A percentile compares a stretch with the other conserved stretches of the same genome.
Evolutionary conservation across 2,329 filamentous ascomycete species (phyloP).

Genomic region (Zalaria obscura): DNA sequence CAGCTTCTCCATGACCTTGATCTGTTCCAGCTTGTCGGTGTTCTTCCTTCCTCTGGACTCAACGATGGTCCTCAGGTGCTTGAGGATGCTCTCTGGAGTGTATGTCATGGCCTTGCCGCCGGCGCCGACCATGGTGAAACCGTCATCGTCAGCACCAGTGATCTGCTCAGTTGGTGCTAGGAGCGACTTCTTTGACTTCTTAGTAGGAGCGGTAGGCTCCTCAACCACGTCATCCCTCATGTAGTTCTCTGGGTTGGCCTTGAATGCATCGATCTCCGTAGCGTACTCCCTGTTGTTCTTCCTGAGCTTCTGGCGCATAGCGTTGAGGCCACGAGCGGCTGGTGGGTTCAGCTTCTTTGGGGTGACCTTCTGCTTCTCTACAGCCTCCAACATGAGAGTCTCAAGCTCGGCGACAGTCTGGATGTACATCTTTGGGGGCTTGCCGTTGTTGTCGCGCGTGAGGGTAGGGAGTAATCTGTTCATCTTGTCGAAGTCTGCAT

Average conservation of each 20-base stretch:
- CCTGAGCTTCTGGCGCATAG: constrained; percentile 95
- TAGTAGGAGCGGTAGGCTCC: constrained; percentile 40
- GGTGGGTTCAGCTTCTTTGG: constrained; percentile 98
- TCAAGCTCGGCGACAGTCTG: constrained; percentile 88
- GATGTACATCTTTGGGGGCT: constrained; percentile 81
- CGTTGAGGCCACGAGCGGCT: constrained; percentile 85
- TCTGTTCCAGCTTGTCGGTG: constrained; percentile 88
- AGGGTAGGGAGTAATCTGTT: constrained; percentile 31
- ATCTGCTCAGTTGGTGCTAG: constrained; percentile 37
- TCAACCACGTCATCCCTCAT: constrained; percentile 77
- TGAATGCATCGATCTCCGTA: constrained; percentile 73
- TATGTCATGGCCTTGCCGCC: constrained; percentile 82
- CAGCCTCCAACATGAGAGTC: constrained; percentile 83
- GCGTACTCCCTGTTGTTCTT: constrained; percentile 97
- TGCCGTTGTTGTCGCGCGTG: constrained; percentile 47
- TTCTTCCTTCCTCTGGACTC: constrained; percentile 98
- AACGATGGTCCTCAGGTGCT: constrained; percentile 83
- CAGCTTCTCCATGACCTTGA: constrained; percentile 94
- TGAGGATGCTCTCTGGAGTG: constrained; percentile 95
- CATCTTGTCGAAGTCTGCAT: constrained; percentile 46
- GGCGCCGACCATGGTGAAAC: constrained; percentile 78
- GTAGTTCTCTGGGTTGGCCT: constrained; percentile 70
- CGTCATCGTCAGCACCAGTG: constrained; percentile 56
- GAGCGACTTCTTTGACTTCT: constrained; percentile 30
- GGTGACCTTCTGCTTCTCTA: constrained; percentile 89